Percentiles rank a stretch among this genome's conserved stretches.
phyloP scores from a whole-genome alignment of 768 basidiomycete genomes.

The Cubamyces sp. region DNA sequence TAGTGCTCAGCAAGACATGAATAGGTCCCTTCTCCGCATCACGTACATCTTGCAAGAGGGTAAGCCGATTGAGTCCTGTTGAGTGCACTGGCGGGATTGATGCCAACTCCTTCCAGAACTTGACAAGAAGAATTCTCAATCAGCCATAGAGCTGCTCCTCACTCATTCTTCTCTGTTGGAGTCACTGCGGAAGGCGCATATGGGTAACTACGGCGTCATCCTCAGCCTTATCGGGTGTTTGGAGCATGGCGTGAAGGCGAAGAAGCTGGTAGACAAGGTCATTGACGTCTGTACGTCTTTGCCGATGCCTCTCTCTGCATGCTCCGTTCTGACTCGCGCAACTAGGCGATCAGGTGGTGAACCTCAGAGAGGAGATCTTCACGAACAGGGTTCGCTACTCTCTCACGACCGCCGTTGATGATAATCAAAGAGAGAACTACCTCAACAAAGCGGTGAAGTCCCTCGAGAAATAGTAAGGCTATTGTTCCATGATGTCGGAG shows the following conservation, averaged over 20 bases:
- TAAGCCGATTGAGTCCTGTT: conserved; percentile 32
- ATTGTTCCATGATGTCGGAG: neutral
- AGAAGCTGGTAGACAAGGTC: conserved; percentile 87
- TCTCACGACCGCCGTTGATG: conserved; percentile 72
- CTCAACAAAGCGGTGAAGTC: conserved; percentile 73
- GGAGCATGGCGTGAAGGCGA: conserved; percentile 84
- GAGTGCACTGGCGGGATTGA: neutral
- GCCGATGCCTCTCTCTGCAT: conserved; percentile 12
- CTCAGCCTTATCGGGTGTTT: conserved; percentile 92
- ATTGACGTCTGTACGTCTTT: conserved; percentile 69
- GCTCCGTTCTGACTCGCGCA: conserved; percentile 33
- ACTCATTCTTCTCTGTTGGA: conserved; percentile 80
- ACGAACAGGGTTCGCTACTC: conserved; percentile 85
- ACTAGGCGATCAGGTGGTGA: conserved; percentile 85
- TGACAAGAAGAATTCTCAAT: conserved; percentile 65
- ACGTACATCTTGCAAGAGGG: conserved; percentile 84
- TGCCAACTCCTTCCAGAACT: conserved; percentile 50
- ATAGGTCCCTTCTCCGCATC: conserved; percentile 71
- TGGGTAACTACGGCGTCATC: conserved; percentile 91
- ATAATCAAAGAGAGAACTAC: conserved; percentile 51
- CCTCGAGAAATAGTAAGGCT: conserved; percentile 87
- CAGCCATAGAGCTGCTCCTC: conserved; percentile 85
- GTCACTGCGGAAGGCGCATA: conserved; percentile 84
- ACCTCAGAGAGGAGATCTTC: conserved; percentile 89
- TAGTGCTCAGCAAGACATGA: conserved; percentile 79